Evolutionary conservation across 2,329 filamentous ascomycete genomes (phyloP).

Genomic region (Zymoseptoria tritici): DNA sequence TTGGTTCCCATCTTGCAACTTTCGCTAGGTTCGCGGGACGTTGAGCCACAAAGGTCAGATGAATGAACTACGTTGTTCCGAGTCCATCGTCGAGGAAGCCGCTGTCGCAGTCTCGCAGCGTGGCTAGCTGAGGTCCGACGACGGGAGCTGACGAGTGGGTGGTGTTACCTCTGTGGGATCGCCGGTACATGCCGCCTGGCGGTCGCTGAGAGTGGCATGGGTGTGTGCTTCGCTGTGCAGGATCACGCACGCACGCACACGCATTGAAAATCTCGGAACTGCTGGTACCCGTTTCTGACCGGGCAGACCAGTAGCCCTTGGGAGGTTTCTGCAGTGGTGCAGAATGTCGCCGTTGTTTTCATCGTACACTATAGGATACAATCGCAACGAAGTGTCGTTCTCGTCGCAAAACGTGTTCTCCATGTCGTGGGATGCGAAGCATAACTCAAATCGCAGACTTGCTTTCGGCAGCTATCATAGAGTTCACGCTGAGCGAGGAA

Average conservation of each 20-base stretch:
- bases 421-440: background rate
- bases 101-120: background rate
- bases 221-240: background rate
- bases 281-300: background rate
- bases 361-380: background rate
- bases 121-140: background rate
- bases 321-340: background rate
- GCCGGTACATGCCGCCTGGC: background rate
- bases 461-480: constrained; percentile 19
- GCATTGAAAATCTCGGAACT: background rate
- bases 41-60: background rate
- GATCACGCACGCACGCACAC: background rate
- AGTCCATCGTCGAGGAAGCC: background rate
- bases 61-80: background rate
- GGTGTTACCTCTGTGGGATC: background rate
- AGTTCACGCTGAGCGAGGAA: constrained; percentile 15
- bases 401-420: background rate
- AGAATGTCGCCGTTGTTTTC: background rate
- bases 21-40: background rate
- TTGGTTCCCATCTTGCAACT: background rate
- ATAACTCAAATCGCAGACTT: background rate
- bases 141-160: background rate
- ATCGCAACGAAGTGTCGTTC: background rate
- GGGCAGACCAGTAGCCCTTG: background rate
- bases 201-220: background rate